Evolutionary conservation across 2,329 filamentous ascomycete species (phyloP).

Genomic region (Aspergillus sp.): DNA sequence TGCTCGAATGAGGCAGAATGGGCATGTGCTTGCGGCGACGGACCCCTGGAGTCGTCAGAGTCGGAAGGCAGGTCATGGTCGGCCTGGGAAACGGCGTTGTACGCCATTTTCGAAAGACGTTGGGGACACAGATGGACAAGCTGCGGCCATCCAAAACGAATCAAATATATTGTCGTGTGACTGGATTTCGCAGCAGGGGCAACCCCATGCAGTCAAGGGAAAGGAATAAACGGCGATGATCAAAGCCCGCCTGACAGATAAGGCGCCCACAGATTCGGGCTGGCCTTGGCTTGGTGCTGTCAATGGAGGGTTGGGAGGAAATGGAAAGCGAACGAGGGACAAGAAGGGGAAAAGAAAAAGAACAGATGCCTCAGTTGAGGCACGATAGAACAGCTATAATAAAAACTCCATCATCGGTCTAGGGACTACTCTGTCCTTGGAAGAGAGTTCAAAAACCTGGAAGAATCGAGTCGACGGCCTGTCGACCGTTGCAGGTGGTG

Average conservation of each 20-base stretch:
- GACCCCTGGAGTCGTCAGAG: conserved; percentile 34
- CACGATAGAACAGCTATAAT: conserved; percentile 1
- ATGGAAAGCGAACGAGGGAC: not conserved
- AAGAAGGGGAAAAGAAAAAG: not conserved
- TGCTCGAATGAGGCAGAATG: conserved; percentile 26
- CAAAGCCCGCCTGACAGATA: conserved; percentile 6
- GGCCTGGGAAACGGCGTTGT: conserved; percentile 44
- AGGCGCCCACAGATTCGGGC: conserved; percentile 1
- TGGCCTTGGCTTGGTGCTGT: not conserved
- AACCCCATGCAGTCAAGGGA: not conserved
- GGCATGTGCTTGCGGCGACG: conserved; percentile 27
- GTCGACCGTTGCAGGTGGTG: not conserved
- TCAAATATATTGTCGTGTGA: conserved; percentile 9
- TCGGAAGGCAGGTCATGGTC: conserved; percentile 40
- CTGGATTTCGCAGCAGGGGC: not conserved
- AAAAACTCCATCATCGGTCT: not conserved
- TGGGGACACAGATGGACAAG: conserved; percentile 2
- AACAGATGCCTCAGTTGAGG: not conserved
- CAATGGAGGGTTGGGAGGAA: not conserved
- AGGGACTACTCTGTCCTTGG: not conserved
- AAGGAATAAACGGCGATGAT: not conserved
- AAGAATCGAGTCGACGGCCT: not conserved
- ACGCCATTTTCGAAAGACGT: conserved; percentile 36
- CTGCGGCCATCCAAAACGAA: conserved; percentile 14
- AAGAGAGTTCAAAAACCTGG: not conserved